phyloP scores from a whole-genome alignment of 371 early-diverging fungal genomes.

The Zopfochytrium polystomum region DNA sequence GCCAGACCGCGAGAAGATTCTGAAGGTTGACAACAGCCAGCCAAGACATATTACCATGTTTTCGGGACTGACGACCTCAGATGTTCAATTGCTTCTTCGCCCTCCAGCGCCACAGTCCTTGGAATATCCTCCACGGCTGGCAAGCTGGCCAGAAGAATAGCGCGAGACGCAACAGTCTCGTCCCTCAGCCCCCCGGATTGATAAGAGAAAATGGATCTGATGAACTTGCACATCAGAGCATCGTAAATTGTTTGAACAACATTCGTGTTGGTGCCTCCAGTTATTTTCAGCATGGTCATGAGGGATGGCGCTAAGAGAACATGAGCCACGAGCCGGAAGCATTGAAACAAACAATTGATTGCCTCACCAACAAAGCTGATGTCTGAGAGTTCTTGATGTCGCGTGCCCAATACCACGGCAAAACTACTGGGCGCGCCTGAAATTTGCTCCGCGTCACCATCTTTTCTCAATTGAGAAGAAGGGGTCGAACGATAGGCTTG shows the following conservation, averaged over 20 bases:
- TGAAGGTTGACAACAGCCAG: no score
- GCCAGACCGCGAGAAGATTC: no score
- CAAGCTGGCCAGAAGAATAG: background rate
- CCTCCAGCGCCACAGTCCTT: background rate
- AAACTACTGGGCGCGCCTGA: slow-evolving; percentile 2
- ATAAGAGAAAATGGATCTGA: background rate
- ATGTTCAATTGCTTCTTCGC: background rate
- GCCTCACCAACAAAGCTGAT: background rate
- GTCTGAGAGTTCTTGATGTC: slow-evolving; percentile 27
- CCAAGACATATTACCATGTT: background rate
- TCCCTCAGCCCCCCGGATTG: background rate
- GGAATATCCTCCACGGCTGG: background rate
- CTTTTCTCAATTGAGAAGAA: background rate
- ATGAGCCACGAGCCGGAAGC: no score
- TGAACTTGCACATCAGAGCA: background rate
- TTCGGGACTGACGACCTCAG: background rate
- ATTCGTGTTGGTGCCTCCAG: no score
- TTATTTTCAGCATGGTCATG: background rate
- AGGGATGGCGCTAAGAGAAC: background rate
- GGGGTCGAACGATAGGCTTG: background rate
- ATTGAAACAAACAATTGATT: no score
- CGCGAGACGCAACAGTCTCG: background rate
- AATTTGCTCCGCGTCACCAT: no score
- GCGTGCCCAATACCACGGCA: slow-evolving; percentile 14
- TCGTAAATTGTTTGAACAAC: background rate